A percentile compares a stretch with the other conserved stretches of the same genome.
Conservation (phyloP, 768 basidiomycete genomes). For the Sporobolomyces phaffii region DNA sequence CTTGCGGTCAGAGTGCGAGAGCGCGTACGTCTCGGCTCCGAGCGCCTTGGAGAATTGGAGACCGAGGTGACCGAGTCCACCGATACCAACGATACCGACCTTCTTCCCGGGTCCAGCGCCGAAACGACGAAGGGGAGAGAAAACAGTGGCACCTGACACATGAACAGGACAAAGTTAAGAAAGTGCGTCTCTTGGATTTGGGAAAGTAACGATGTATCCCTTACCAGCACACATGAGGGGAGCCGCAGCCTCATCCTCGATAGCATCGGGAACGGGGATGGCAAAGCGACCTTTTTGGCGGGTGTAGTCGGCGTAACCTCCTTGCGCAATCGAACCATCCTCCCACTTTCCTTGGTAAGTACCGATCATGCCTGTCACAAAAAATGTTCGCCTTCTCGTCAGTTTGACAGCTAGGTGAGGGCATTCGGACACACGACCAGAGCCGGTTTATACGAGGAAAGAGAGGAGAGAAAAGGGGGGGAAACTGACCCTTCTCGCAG, state of each 20-base stretch:
- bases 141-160: constrained; percentile 47
- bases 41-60: constrained; percentile 40
- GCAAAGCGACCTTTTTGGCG: constrained; percentile 45
- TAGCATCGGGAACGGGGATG: constrained; percentile 47
- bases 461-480: neutral
- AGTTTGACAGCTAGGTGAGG: too few species aligned
- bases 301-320: constrained; percentile 48
- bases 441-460: too few species aligned
- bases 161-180: too few species aligned
- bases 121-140: constrained; percentile 48
- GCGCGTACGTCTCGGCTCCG: constrained; percentile 54
- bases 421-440: too few species aligned
- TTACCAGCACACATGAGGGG: constrained; percentile 49
- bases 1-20: constrained; percentile 56
- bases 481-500: constrained; percentile 28
- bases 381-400: too few species aligned
- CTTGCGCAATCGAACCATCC: constrained; percentile 41
- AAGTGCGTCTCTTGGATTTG: too few species aligned
- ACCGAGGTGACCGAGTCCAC: constrained; percentile 19
- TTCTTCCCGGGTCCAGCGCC: constrained; percentile 58
- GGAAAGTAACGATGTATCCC: too few species aligned
- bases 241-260: constrained; percentile 45
- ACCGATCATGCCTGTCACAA: constrained; percentile 10
- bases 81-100: constrained; percentile 61
- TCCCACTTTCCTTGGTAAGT: constrained; percentile 32